Percentiles rank a stretch among this genome's conserved stretches.
Evolutionary conservation across 345 rosid genomes (phyloP).

Genomic region (Pugionium dolabratum): DNA sequence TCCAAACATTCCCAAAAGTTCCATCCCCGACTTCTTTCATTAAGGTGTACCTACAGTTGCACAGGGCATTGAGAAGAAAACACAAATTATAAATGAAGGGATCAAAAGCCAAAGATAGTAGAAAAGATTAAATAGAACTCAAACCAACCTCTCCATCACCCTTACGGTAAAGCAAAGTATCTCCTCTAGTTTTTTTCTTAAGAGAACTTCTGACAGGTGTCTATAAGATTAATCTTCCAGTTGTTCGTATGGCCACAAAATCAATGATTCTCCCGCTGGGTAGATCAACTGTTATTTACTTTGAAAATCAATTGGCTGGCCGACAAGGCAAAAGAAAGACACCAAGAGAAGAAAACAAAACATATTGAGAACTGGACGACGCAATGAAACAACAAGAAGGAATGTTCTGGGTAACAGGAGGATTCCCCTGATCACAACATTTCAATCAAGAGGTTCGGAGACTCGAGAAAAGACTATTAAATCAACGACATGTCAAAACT

Average conservation of each 20-base stretch:
- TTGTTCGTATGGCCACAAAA: conserved; percentile 24
- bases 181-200: conserved; percentile 50
- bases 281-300: conserved; percentile 60
- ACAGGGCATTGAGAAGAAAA: conserved; percentile 8
- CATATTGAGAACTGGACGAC: conserved; percentile 48
- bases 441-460: conserved; percentile 44
- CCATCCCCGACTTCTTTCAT: conserved; percentile 95
- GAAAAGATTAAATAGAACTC: conserved; percentile 3
- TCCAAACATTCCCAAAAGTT: conserved; percentile 94
- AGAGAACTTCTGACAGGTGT: conserved; percentile 42
- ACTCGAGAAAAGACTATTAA: conserved; percentile 41
- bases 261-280: conserved; percentile 40
- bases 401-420: conserved; percentile 43
- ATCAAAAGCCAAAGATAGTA: background rate
- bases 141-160: conserved; percentile 80
- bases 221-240: conserved; percentile 47
- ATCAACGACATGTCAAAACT: conserved; percentile 42
- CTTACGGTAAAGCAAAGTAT: conserved; percentile 43
- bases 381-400: conserved; percentile 38
- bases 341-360: conserved; percentile 34
- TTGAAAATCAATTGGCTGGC: conserved; percentile 45
- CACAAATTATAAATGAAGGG: background rate
- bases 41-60: conserved; percentile 66
- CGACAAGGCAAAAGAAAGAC: conserved; percentile 39
- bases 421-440: conserved; percentile 42